phyloP scores from a whole-genome alignment of 495 filamentous ascomycete species.

The Penicillium paxilli region DNA sequence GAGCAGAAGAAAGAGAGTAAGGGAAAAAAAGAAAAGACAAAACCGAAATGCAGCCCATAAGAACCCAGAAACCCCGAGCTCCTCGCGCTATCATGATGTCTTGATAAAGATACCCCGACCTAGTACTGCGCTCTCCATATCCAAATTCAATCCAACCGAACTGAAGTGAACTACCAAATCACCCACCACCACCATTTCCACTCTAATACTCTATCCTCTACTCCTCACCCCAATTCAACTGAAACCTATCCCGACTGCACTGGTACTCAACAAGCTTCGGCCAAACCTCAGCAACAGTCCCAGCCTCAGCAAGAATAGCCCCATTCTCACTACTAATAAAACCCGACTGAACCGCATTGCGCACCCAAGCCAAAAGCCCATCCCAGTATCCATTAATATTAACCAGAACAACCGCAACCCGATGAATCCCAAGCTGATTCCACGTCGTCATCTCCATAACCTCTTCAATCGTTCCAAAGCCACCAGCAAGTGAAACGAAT shows the following conservation, averaged over 20 bases:
- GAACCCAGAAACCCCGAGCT: background rate
- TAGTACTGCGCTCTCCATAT: background rate
- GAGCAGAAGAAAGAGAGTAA: background rate
- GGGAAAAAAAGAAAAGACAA: background rate
- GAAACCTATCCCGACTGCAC: conserved; percentile 68
- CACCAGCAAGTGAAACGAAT: conserved; percentile 87
- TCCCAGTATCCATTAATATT: conserved; percentile 93
- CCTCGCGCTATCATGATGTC: background rate
- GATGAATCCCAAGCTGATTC: conserved; percentile 97
- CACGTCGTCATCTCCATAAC: conserved; percentile 95
- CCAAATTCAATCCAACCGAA: no score
- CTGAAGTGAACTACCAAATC: no score
- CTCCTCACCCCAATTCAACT: conserved; percentile 79
- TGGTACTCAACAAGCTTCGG: conserved; percentile 70
- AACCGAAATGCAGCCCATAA: background rate
- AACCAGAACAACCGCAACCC: conserved; percentile 71
- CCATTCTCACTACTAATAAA: conserved; percentile 71
- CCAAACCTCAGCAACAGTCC: conserved; percentile 68
- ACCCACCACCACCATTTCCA: no score
- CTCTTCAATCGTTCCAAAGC: conserved; percentile 95
- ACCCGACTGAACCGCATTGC: conserved; percentile 70
- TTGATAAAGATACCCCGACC: background rate
- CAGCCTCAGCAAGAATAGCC: conserved; percentile 76
- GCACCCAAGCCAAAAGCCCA: conserved; percentile 80
- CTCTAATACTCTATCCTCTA: conserved; percentile 25